These are phyloP conservation scores for Carex myosuroides DNA, from an alignment of 176 grass and related monocot genomes.

Conservation along the genomic window DNA sequence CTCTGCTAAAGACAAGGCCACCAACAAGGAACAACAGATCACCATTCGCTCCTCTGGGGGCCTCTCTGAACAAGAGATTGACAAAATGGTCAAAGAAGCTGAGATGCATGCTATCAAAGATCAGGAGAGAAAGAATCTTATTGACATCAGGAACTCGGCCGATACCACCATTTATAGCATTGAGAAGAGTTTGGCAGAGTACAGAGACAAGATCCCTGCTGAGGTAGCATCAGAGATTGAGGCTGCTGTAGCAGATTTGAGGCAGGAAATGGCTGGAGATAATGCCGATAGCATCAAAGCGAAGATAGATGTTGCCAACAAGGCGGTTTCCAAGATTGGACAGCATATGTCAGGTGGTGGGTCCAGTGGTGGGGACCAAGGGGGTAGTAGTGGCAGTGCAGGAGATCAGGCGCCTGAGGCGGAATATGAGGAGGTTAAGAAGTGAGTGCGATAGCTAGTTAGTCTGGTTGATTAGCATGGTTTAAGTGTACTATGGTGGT, in stretches of 20 bases:
- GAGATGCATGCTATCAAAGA: slow-evolving; percentile 69
- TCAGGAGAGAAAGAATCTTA: slow-evolving; percentile 62
- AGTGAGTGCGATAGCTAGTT: slow-evolving; percentile 13
- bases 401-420: slow-evolving; percentile 50
- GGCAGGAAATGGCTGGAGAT: slow-evolving; percentile 54
- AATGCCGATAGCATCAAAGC: slow-evolving; percentile 51
- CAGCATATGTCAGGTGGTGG: slow-evolving; percentile 58
- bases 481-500: slow-evolving; percentile 5
- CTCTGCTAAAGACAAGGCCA: slow-evolving; percentile 78
- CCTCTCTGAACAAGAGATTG: slow-evolving; percentile 53
- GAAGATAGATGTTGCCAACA: slow-evolving; percentile 57
- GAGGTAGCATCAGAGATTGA: slow-evolving; percentile 61
- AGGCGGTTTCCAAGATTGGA: slow-evolving; percentile 68
- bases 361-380: slow-evolving; percentile 32
- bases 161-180: slow-evolving; percentile 71
- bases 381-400: slow-evolving; percentile 22
- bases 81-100: slow-evolving; percentile 78
- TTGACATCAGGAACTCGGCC: slow-evolving; percentile 53
- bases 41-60: slow-evolving; percentile 71
- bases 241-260: slow-evolving; percentile 47
- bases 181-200: slow-evolving; percentile 61
- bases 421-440: slow-evolving; percentile 63
- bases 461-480: slow-evolving; percentile 18
- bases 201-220: slow-evolving; percentile 57
- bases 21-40: slow-evolving; percentile 61